Evolutionary conservation across 139 green algal genomes (phyloP).

Genomic region (Mychonastes homosphaera): DNA sequence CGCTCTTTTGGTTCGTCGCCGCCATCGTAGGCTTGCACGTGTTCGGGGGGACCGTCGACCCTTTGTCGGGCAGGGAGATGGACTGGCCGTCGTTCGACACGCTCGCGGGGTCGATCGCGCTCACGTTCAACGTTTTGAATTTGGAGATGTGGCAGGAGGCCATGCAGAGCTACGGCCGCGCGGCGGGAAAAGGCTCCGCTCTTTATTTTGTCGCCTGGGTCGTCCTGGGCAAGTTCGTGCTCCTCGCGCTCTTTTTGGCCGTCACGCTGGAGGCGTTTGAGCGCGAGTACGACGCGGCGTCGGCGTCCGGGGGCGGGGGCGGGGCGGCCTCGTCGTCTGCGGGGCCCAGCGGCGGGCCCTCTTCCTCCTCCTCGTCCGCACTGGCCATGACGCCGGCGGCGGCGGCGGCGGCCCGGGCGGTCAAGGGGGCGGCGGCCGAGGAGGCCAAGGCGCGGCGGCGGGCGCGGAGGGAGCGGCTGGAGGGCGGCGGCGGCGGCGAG

Average conservation of each 20-base stretch:
- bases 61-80: too few species aligned
- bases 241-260: conserved; percentile 61
- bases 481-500: too few species aligned
- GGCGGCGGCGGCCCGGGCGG: too few species aligned
- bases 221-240: conserved; percentile 60
- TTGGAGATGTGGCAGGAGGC: conserved; percentile 58
- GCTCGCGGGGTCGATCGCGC: conserved; percentile 45
- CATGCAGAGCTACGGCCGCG: conserved; percentile 36
- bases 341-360: too few species aligned
- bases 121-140: conserved; percentile 60
- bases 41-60: conserved; percentile 43
- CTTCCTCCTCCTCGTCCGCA: too few species aligned
- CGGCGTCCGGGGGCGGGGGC: conserved; percentile 9
- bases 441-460: too few species aligned
- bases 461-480: too few species aligned
- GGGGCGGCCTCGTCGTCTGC: too few species aligned
- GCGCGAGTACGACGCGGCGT: conserved; percentile 40
- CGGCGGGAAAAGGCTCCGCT: conserved; percentile 36
- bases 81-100: conserved; percentile 58
- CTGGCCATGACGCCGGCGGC: too few species aligned
- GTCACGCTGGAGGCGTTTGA: conserved; percentile 69
- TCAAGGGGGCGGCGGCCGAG: too few species aligned
- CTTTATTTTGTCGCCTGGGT: conserved; percentile 63
- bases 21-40: conserved; percentile 72
- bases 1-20: conserved; percentile 77